Evolutionary conservation across 2,329 filamentous ascomycete genomes (phyloP).

Genomic region (Tolypocladium album): DNA sequence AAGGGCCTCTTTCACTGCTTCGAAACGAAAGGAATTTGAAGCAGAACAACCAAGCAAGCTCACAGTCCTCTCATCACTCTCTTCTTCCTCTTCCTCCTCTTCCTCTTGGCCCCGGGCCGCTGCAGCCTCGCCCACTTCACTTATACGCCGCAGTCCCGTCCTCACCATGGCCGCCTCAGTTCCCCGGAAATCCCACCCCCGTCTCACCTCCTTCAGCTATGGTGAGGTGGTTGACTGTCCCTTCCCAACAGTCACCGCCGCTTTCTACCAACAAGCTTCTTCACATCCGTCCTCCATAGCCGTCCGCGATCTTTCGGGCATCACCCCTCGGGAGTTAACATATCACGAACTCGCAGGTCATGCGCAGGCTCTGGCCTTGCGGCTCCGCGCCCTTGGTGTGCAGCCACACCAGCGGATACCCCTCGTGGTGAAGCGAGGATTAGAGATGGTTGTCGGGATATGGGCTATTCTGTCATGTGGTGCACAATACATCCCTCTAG

Average conservation of each 20-base stretch:
- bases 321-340: constrained; percentile 22
- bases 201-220: constrained; percentile 2
- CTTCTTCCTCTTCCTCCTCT: constrained; percentile 1
- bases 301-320: constrained; percentile 23
- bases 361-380: constrained; percentile 29
- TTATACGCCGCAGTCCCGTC: background rate
- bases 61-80: background rate
- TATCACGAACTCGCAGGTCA: constrained; percentile 32
- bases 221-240: constrained; percentile 13
- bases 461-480: constrained; percentile 44
- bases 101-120: background rate
- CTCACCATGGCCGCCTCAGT: constrained; percentile 4
- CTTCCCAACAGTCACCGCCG: constrained; percentile 26
- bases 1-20: constrained; percentile 4
- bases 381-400: constrained; percentile 27
- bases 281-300: constrained; percentile 25
- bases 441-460: constrained; percentile 48
- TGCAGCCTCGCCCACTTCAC: background rate
- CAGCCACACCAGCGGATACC: constrained; percentile 35
- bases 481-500: constrained; percentile 49
- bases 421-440: constrained; percentile 42
- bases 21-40: background rate
- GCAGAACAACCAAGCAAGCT: background rate
- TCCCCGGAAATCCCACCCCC: constrained; percentile 3
- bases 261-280: constrained; percentile 26